Percentiles rank a stretch among this genome's conserved stretches.
Conservation (phyloP, 257 asterid species). For the Apocynum venetum region DNA sequence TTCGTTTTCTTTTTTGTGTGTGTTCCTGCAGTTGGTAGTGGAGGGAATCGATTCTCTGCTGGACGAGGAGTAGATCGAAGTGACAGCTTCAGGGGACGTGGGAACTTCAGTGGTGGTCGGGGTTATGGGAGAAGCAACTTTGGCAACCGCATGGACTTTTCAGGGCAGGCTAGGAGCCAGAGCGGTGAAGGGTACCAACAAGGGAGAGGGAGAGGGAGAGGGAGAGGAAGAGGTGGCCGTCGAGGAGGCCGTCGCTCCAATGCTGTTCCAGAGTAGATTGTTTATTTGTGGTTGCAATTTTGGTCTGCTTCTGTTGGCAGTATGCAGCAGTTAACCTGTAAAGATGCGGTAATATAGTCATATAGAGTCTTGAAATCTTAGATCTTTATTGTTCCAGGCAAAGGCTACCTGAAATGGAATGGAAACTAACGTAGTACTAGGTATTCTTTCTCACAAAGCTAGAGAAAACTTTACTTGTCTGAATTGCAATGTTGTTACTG, state of each 20-base stretch:
- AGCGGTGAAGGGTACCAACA: conserved; percentile 14
- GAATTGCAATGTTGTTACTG: not conserved
- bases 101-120: conserved; percentile 46
- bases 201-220: conserved; percentile 22
- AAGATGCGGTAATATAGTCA: not conserved
- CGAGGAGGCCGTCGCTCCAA: conserved; percentile 14
- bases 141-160: conserved; percentile 36
- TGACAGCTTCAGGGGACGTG: conserved; percentile 54
- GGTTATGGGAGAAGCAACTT: conserved; percentile 53
- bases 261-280: conserved; percentile 5
- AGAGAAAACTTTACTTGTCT: no score
- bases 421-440: conserved; percentile 26
- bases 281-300: not conserved
- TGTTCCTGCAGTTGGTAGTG: conserved; percentile 46
- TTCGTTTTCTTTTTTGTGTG: not conserved
- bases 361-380: not conserved
- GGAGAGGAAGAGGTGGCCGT: conserved; percentile 20
- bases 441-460: conserved; percentile 15
- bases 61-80: conserved; percentile 53
- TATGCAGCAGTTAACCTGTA: conserved; percentile 11
- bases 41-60: conserved; percentile 42
- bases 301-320: conserved; percentile 3
- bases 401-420: not conserved
- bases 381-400: not conserved
- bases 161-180: conserved; percentile 20